Evolutionary conservation across 1,139 yeast species (phyloP), one percentile per base, ranked within the genome.

Genomic region (Protomyces gravidus): DNA sequence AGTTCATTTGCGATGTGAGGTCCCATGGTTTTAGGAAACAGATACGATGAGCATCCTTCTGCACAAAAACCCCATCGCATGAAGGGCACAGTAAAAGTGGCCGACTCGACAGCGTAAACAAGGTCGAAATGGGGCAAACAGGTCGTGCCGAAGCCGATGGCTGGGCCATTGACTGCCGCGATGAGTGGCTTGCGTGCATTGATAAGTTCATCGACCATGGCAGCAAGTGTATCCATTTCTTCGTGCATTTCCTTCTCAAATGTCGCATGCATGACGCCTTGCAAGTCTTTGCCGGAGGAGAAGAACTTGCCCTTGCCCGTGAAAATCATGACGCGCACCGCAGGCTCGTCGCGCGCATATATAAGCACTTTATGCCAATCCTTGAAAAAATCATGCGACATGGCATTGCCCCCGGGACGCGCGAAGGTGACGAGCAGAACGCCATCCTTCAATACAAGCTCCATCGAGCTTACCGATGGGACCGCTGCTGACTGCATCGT

Each of bases 71-170:
- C 58, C 58, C 58, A 53, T 3, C 58, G 32, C 58, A 53, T 53
- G 47, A 53, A 53, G 3, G 58, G 58, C 21, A 53, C 58, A 15
- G 46, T 33, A 28, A 46, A 46, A 3, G 58, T 46, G 11, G 58
- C 84, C 55, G 76, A 73, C 1, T 82, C 79, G 5, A 78, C 75
- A 53, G 81, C 75, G 48, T 80, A 72, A 49, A 80, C 71, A 67
- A 75, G 75, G 53, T 70, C 70, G 55, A 73, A 70, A 50, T 49
- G 52, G 5, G 73, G 70, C 26, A 79, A 71, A 48, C 68, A 67
- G 45, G 78, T 74, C 19, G 77, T 68, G 36, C 73, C 77, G 62
- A 79, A 73, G 1, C 82, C 82, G 39, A 53, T 53, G 25, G 58
- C 58, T 27, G 58, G 58, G 3, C 58, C 58, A 25, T 53, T 53